Conservation (phyloP, 805 yeast species). For the Wickerhamomyces ciferrii region DNA sequence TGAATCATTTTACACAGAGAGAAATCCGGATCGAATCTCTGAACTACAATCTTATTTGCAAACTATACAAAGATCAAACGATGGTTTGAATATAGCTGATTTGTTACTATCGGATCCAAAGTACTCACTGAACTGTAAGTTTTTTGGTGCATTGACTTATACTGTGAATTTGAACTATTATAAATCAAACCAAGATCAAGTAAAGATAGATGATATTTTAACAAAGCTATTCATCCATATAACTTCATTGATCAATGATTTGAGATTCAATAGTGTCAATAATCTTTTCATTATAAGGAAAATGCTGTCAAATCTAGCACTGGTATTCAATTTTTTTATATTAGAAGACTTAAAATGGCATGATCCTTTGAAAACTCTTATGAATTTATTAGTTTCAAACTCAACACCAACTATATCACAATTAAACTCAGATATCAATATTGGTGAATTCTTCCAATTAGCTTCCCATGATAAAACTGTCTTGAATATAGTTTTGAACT, state of each 20-base stretch:
- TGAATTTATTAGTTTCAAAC: slow-evolving; percentile 11
- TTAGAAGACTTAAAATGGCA: slow-evolving; percentile 32
- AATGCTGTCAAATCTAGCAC: slow-evolving; percentile 48
- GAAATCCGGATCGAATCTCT: slow-evolving; percentile 29
- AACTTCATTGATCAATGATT: slow-evolving; percentile 3
- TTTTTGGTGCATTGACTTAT: slow-evolving; percentile 79
- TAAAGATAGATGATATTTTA: slow-evolving; percentile 9
- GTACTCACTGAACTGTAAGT: slow-evolving; percentile 46
- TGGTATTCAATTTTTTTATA: slow-evolving; percentile 29
- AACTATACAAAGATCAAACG: slow-evolving; percentile 45
- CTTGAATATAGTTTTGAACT: slow-evolving; percentile 20
- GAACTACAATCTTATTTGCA: slow-evolving; percentile 53
- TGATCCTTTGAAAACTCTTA: slow-evolving; percentile 31
- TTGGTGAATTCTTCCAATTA: slow-evolving; percentile 7
- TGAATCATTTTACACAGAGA: slow-evolving; percentile 17
- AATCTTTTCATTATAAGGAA: slow-evolving; percentile 48
- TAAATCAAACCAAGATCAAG: slow-evolving; percentile 10
- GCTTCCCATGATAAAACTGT: slow-evolving; percentile 2
- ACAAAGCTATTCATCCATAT: slow-evolving; percentile 13
- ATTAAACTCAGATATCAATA: slow-evolving; percentile 1
- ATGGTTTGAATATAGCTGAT: slow-evolving; percentile 57
- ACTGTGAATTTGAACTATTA: slow-evolving; percentile 49
- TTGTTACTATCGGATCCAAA: slow-evolving; percentile 34
- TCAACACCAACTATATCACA: slow-evolving; percentile 3
- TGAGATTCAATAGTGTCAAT: slow-evolving; percentile 5